These are phyloP conservation scores for Aurifilum marmelostoma DNA, from an alignment of 2,329 filamentous ascomycete genomes.

Conservation along the genomic window DNA sequence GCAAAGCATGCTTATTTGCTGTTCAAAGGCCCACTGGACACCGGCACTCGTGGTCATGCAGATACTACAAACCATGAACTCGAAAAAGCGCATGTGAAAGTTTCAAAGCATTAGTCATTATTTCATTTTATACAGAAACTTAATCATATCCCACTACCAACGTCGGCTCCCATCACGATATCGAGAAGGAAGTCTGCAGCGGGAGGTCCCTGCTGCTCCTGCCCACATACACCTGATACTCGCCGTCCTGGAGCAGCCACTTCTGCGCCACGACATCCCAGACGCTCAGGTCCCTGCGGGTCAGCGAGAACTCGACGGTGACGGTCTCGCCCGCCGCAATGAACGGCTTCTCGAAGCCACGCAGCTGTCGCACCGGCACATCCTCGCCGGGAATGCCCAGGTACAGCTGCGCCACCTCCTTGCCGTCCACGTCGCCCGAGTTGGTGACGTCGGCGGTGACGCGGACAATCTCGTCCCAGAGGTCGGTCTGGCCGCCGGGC, in stretches of 20 bases:
- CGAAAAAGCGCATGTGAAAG: background rate
- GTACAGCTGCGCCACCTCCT: conserved; percentile 54
- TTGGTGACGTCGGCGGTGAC: conserved; percentile 47
- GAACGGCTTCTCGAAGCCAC: conserved; percentile 66
- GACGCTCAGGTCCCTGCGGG: conserved; percentile 65
- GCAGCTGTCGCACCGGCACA: conserved; percentile 59
- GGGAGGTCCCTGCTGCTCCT: conserved; percentile 51
- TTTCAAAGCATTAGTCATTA: background rate
- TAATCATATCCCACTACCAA: background rate
- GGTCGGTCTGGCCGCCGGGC: conserved; percentile 49
- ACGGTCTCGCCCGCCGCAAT: conserved; percentile 49
- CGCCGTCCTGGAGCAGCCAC: conserved; percentile 57
- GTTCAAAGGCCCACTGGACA: too few species aligned
- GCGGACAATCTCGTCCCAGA: conserved; percentile 50
- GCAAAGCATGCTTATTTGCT: too few species aligned
- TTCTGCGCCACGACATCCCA: conserved; percentile 66
- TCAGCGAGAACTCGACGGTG: conserved; percentile 56
- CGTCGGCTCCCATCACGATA: background rate
- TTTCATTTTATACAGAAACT: background rate
- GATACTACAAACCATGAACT: too few species aligned
- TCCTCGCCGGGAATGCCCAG: conserved; percentile 48
- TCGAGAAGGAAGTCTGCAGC: conserved; percentile 41
- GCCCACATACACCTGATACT: conserved; percentile 50
- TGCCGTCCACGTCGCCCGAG: conserved; percentile 45
- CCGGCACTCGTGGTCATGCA: too few species aligned